Evolutionary conservation across 2,329 filamentous ascomycete species (phyloP).

Genomic region (Trichoderma breve): DNA sequence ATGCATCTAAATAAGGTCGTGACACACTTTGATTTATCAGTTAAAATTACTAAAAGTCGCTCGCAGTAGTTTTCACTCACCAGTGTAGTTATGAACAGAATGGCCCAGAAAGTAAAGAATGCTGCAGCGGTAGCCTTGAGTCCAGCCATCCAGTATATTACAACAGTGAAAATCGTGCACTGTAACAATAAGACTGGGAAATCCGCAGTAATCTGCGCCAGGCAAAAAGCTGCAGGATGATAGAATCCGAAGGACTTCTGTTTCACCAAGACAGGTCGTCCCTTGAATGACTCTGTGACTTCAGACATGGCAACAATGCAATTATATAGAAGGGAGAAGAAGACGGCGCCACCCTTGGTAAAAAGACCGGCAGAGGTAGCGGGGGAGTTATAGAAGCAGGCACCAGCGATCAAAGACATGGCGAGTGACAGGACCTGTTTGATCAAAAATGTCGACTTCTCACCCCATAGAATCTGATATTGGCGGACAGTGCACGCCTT

Average conservation of each 20-base stretch:
- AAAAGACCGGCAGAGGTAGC: conserved; percentile 59
- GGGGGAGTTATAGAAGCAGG: conserved; percentile 65
- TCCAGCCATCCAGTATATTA: conserved; percentile 64
- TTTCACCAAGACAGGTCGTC: conserved; percentile 58
- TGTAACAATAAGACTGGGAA: conserved; percentile 58
- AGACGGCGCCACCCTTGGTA: conserved; percentile 61
- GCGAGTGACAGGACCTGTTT: conserved; percentile 57
- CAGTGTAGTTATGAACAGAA: conserved; percentile 25
- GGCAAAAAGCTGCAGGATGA: conserved; percentile 58
- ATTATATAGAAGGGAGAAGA: conserved; percentile 63
- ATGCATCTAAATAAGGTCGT: conserved; percentile 57
- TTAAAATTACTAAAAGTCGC: neutral
- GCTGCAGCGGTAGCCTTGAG: conserved; percentile 48
- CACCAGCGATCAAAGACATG: conserved; percentile 62
- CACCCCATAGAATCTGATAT: conserved; percentile 64
- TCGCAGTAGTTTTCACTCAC: neutral
- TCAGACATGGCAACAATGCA: conserved; percentile 62
- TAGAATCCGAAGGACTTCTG: conserved; percentile 57
- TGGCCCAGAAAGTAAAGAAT: conserved; percentile 63
- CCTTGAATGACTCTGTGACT: conserved; percentile 61
- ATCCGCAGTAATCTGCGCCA: conserved; percentile 54
- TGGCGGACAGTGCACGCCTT: conserved; percentile 56
- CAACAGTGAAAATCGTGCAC: conserved; percentile 54
- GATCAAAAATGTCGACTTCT: conserved; percentile 62
- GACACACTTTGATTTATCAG: conserved; percentile 41